phyloP scores from a whole-genome alignment of 2,329 filamentous ascomycete genomes.

The Alternaria sp. region DNA sequence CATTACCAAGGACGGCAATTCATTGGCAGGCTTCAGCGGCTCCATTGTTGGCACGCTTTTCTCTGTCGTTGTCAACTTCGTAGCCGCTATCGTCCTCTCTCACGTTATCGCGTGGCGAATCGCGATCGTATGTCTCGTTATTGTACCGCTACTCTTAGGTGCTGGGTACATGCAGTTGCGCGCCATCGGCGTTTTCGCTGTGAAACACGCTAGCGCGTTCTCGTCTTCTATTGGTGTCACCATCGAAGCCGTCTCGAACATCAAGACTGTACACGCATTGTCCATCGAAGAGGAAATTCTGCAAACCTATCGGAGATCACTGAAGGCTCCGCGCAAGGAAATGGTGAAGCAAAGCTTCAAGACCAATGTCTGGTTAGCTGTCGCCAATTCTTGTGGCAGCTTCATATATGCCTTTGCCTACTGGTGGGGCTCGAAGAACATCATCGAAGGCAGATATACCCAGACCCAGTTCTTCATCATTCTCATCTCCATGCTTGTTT shows the following conservation, averaged over 20 bases:
- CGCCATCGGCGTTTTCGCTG: slow-evolving; percentile 67
- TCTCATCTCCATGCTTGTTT: slow-evolving; percentile 73
- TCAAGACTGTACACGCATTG: slow-evolving; percentile 61
- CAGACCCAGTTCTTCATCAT: slow-evolving; percentile 78
- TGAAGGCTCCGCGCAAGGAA: slow-evolving; percentile 59
- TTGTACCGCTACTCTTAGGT: slow-evolving; percentile 73
- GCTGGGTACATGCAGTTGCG: slow-evolving; percentile 74
- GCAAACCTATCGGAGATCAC: slow-evolving; percentile 55
- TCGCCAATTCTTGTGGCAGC: slow-evolving; percentile 68
- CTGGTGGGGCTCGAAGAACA: slow-evolving; percentile 79
- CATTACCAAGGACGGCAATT: slow-evolving; percentile 73
- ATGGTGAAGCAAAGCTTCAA: slow-evolving; percentile 60
- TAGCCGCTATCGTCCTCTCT: slow-evolving; percentile 72
- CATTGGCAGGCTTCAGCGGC: slow-evolving; percentile 73
- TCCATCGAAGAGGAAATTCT: slow-evolving; percentile 62
- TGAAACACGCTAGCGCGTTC: slow-evolving; percentile 61
- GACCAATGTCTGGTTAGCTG: slow-evolving; percentile 68
- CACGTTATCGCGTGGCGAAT: slow-evolving; percentile 80
- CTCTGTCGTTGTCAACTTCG: slow-evolving; percentile 71
- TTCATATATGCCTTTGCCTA: slow-evolving; percentile 78
- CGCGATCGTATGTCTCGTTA: slow-evolving; percentile 73
- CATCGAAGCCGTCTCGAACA: slow-evolving; percentile 62
- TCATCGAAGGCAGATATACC: slow-evolving; percentile 70
- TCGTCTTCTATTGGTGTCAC: slow-evolving; percentile 61
- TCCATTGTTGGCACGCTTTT: slow-evolving; percentile 75